phyloP scores from a whole-genome alignment of 805 yeast species.

The Kuraishia piskuri region DNA sequence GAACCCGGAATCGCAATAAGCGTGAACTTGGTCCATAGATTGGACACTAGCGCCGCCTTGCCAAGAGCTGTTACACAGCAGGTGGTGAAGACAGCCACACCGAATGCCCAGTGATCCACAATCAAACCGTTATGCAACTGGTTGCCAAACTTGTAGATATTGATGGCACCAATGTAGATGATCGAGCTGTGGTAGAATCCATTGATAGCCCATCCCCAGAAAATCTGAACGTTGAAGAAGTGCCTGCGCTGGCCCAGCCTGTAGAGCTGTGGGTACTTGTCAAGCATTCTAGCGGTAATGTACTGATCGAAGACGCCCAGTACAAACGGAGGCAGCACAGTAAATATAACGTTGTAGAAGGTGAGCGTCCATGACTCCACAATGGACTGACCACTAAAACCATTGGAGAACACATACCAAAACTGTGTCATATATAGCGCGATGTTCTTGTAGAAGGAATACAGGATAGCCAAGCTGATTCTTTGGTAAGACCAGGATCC shows the following conservation, averaged over 20 bases:
- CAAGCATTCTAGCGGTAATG: constrained; percentile 81
- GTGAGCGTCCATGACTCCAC: constrained; percentile 98
- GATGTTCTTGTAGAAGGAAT: constrained; percentile 92
- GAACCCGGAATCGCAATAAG: constrained; percentile 94
- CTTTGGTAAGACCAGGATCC: constrained; percentile 98
- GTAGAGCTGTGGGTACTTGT: constrained; percentile 88
- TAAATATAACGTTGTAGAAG: constrained; percentile 87
- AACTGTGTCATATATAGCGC: constrained; percentile 96
- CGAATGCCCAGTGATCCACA: constrained; percentile 93
- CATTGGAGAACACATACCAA: constrained; percentile 92
- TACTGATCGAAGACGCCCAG: constrained; percentile 96
- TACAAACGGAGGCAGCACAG: constrained; percentile 93
- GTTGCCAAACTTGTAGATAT: constrained; percentile 62
- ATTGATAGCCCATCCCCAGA: constrained; percentile 96
- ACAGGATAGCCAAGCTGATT: constrained; percentile 83
- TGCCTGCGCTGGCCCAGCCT: constrained; percentile 82
- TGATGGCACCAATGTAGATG: constrained; percentile 63
- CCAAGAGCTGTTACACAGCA: constrained; percentile 87
- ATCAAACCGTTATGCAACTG: constrained; percentile 57
- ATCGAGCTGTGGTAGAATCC: constrained; percentile 93
- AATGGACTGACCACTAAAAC: constrained; percentile 90
- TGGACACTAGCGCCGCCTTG: constrained; percentile 87
- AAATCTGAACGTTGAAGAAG: constrained; percentile 83
- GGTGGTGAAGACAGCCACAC: constrained; percentile 80
- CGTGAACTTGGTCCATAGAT: constrained; percentile 93